Percentiles rank a stretch among this genome's conserved stretches.
Evolutionary conservation across 768 basidiomycete genomes (phyloP).

Genomic region (Pleurotus sapidus): DNA sequence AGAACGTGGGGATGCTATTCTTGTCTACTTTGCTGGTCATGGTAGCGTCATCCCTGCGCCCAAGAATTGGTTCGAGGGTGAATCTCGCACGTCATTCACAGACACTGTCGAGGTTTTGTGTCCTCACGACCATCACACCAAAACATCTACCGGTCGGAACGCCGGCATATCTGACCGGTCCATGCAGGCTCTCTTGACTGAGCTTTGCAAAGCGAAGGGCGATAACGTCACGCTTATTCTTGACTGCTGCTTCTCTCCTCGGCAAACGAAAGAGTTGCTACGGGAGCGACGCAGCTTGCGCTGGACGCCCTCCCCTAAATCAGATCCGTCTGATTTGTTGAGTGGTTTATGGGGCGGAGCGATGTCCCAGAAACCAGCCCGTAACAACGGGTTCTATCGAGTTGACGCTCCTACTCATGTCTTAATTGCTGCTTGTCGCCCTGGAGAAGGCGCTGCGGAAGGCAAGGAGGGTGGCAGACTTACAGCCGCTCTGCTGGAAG

Average conservation of each 20-base stretch:
- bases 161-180: conserved; percentile 71
- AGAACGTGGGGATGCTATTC: conserved; percentile 57
- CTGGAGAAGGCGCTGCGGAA: conserved; percentile 55
- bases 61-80: conserved; percentile 52
- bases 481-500: conserved; percentile 51
- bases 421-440: conserved; percentile 54
- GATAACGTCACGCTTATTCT: conserved; percentile 69
- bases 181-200: conserved; percentile 55
- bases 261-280: conserved; percentile 31
- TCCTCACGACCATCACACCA: conserved; percentile 63
- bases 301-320: conserved; percentile 59
- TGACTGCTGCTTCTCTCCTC: conserved; percentile 60
- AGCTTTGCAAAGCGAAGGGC: conserved; percentile 55
- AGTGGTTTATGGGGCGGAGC: conserved; percentile 52
- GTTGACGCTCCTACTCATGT: conserved; percentile 40
- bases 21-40: conserved; percentile 76
- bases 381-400: conserved; percentile 43
- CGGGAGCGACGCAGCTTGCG: conserved; percentile 48
- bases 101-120: conserved; percentile 56
- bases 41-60: conserved; percentile 60
- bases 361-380: conserved; percentile 30
- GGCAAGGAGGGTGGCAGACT: conserved; percentile 63
- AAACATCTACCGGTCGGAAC: conserved; percentile 39
- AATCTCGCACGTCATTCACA: conserved; percentile 17
- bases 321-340: conserved; percentile 51